phyloP scores from a whole-genome alignment of 2,329 filamentous ascomycete species.

The Sporothrix luriei region DNA sequence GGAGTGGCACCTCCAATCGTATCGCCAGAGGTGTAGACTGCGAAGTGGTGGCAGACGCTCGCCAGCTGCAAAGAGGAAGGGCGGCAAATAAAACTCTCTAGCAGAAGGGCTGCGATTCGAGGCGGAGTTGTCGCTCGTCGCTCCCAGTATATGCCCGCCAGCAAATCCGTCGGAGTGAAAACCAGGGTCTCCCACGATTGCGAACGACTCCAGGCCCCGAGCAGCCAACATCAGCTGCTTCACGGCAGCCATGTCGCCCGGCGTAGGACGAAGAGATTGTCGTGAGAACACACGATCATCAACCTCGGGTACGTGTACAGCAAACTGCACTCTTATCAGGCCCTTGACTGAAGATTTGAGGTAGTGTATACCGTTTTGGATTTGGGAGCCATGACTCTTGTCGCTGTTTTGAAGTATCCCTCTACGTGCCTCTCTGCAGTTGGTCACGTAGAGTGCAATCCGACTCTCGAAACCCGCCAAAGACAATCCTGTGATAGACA shows the following conservation, averaged over 20 bases:
- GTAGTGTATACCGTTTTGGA: background rate
- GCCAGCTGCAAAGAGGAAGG: conserved; percentile 46
- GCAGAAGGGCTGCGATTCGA: conserved; percentile 45
- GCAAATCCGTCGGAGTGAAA: conserved; percentile 38
- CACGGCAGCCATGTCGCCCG: conserved; percentile 21
- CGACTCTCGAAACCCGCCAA: conserved; percentile 27
- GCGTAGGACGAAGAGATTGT: background rate
- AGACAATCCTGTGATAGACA: conserved; percentile 20
- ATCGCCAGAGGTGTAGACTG: conserved; percentile 50
- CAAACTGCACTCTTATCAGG: conserved; percentile 2
- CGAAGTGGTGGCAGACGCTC: conserved; percentile 51
- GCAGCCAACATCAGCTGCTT: conserved; percentile 19
- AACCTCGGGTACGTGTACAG: background rate
- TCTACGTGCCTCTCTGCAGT: background rate
- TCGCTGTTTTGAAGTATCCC: background rate
- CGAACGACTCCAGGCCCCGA: conserved; percentile 1
- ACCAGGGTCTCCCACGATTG: conserved; percentile 3
- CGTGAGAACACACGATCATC: background rate
- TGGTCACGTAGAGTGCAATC: background rate
- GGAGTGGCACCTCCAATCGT: conserved; percentile 52
- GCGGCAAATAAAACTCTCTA: conserved; percentile 44
- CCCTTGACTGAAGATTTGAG: conserved; percentile 2
- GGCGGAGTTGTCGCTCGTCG: conserved; percentile 44
- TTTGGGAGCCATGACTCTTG: background rate
- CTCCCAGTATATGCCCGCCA: conserved; percentile 41